A percentile compares a stretch with the other conserved stretches of the same genome.
Conservation (phyloP, 1,284 basidiomycete species). For the Ustilago curta region DNA sequence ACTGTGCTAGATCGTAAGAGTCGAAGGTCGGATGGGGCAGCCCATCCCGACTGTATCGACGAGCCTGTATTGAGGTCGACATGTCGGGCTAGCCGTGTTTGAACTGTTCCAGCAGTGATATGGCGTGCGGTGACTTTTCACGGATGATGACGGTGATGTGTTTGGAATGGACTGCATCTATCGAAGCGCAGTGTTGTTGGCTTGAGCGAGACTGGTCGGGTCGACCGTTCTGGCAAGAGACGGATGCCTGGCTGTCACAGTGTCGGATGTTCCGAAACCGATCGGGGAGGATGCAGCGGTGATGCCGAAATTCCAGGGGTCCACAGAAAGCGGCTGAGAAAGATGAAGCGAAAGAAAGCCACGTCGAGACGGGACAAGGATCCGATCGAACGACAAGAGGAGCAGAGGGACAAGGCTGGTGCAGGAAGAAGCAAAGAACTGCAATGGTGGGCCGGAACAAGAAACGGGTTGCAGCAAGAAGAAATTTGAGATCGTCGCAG, state of each 20-base stretch:
- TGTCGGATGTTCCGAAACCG: not conserved
- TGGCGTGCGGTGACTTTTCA: not conserved
- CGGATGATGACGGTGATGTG: not conserved
- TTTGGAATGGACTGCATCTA: constrained; percentile 3
- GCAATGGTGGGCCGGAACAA: constrained; percentile 7
- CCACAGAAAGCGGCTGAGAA: not conserved
- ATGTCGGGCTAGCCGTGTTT: constrained; percentile 10
- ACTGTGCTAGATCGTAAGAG: constrained; percentile 30
- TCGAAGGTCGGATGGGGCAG: constrained; percentile 17
- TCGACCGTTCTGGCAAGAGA: not conserved
- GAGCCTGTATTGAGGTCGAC: constrained; percentile 26
- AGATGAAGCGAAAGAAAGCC: not conserved
- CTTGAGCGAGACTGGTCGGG: not conserved
- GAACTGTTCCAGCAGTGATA: constrained; percentile 6
- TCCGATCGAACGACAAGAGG: not conserved
- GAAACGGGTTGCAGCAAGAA: constrained; percentile 11
- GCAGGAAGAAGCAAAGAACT: not conserved
- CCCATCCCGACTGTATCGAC: constrained; percentile 14
- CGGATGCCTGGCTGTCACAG: not conserved
- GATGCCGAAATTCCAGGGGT: constrained; percentile 4
- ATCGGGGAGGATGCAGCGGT: not conserved
- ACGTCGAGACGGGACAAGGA: not conserved
- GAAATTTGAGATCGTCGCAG: not conserved
- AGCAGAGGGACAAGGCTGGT: not conserved
- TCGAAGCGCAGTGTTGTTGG: not conserved